Conservation (phyloP, 116 monocot genomes). For the Cymodocea nodosa region DNA sequence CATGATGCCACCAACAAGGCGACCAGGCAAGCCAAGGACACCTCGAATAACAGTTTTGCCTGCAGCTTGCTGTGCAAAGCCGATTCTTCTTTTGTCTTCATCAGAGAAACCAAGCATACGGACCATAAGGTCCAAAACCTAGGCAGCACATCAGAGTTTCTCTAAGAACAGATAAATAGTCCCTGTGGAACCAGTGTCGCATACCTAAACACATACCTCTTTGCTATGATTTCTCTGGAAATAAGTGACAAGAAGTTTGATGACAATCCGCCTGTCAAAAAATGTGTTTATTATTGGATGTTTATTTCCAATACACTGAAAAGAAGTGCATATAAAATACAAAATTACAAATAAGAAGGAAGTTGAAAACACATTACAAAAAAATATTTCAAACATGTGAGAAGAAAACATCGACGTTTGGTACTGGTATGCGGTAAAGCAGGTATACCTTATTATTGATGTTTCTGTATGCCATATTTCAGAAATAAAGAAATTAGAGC, state of each 20-base stretch:
- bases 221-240: slow-evolving; percentile 95
- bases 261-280: slow-evolving; percentile 78
- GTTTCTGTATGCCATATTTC: too few relatives aligned
- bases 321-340: not conserved
- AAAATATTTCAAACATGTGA: not conserved
- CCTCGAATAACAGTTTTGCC: slow-evolving; percentile 84
- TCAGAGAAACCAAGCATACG: slow-evolving; percentile 98
- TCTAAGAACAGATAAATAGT: too few relatives aligned
- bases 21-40: slow-evolving; percentile 78
- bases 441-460: too few relatives aligned
- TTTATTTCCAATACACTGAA: not conserved
- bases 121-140: slow-evolving; percentile 97
- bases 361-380: too few relatives aligned
- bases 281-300: not conserved
- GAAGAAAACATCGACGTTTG: not conserved
- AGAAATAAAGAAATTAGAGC: too few relatives aligned
- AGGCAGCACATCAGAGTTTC: not conserved
- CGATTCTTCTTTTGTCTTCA: slow-evolving; percentile 89
- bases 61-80: slow-evolving; percentile 59
- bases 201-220: slow-evolving; percentile 41
- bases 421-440: too few relatives aligned
- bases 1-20: slow-evolving; percentile 85
- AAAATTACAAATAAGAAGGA: too few relatives aligned
- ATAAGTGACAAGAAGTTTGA: slow-evolving; percentile 90
- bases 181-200: too few relatives aligned